phyloP scores from a whole-genome alignment of 75 land plant genomes.

The Cryptomeria japonica region DNA sequence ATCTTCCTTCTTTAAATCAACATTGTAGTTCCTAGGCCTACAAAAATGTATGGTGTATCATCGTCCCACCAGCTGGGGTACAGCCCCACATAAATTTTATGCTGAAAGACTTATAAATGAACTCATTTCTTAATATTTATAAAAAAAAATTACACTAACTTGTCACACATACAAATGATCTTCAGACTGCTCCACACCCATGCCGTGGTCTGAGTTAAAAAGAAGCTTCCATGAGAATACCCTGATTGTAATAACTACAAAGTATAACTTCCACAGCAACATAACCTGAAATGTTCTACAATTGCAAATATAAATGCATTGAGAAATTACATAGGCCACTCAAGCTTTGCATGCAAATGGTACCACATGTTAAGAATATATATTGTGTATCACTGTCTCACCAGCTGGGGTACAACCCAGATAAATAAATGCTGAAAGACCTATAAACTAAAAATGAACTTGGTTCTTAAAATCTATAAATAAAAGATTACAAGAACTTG shows the following conservation, averaged over 20 bases:
- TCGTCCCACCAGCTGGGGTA: not conserved
- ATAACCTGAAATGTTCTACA: not conserved
- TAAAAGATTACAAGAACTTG: not conserved
- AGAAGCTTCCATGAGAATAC: not conserved
- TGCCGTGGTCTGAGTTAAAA: not conserved
- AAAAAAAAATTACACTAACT: not conserved
- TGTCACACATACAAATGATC: not conserved
- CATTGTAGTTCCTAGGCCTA: not conserved
- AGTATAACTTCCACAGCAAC: not conserved
- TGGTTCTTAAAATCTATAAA: not conserved
- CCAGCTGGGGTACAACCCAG: not conserved
- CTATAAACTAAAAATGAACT: not conserved
- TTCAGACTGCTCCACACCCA: not conserved
- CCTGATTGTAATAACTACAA: not conserved
- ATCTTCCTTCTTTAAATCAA: not conserved
- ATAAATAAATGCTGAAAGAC: not conserved
- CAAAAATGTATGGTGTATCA: not conserved
- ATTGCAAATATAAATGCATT: not conserved
- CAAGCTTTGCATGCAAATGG: slow-evolving; percentile 7
- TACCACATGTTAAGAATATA: not conserved
- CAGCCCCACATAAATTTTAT: not conserved
- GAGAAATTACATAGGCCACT: not conserved
- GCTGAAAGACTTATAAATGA: not conserved
- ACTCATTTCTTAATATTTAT: not conserved
- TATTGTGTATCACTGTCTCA: not conserved